Evolutionary conservation across 1,284 basidiomycete genomes (phyloP), one percentile per base, ranked within the genome.

Genomic region (Pascua sp.): DNA sequence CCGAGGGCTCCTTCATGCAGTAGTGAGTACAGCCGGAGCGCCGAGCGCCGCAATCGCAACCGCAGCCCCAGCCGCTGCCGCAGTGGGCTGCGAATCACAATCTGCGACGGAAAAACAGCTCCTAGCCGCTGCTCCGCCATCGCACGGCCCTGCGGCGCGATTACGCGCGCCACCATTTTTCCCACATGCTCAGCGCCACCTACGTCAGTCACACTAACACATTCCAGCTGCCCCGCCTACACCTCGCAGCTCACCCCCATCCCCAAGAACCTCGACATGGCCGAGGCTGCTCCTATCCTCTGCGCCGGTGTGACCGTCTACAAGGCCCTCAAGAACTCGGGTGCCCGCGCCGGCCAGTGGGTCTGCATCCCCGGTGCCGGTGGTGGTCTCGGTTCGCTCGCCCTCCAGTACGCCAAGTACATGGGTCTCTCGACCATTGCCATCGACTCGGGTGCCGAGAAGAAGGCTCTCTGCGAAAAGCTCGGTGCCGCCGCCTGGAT

Each of bases 401-500:
- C 88, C 40, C 75, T 90, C 49, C 88, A 90, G 75, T 90, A 90
- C 67, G 90, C 89, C 15, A 82, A 80, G 55, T 82, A 83, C 41
- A 86, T 87, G 79, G 88, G 88, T 55, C 83, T 89, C 57, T 84
- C 86, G 36, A 87, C 91, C 43, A 84, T 93, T 61, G 90, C 89
- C 16, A 84, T 91, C 70, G 88, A 79, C 60, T 85, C 85, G 2
- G 89, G 90, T 39, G 82, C 78, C 3, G 87, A 88, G 64, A 93
- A 93, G 81, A 81, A 83, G 67, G 79, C 84, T 50, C 81, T 93
- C 13, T 85, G 83, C 71, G 67, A 80, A 59, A 76, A 81, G 36
- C 85, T 91, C 52, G 90, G 91, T 46, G 89, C 89, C 0, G 85
- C 88, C 64, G 80, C 80, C 51, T 92, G 86, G 83, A 82, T 93